Base-by-base conservation (phyloP, 2,329 filamentous ascomycete species). In the Nannizziopsis arthrosporioides region DNA sequence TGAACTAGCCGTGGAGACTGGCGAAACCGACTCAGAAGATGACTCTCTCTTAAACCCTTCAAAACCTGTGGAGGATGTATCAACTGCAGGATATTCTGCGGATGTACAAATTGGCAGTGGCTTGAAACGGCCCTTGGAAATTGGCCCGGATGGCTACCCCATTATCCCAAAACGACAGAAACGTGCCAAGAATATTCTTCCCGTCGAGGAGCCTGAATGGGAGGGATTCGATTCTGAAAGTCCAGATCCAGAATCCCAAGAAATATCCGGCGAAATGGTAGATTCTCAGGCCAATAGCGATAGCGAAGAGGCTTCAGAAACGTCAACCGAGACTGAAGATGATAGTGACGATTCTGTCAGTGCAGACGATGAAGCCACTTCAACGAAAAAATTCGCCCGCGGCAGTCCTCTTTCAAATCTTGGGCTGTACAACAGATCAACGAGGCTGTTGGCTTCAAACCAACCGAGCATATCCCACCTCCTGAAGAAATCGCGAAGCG, bases 351-450 rank as follows among this genome's bases (percentile, higher is more conserved):
- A 55, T 2, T 55, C 60, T 1, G 53, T 54, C 1, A 53, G 53
- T 3, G 52, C 56, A 14, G 56, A 57, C 5, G 57, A 58, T 3
- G 55, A 58, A 3, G 52, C 55, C 7, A 53, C 48, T 15, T 47
- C 54, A 11, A 48, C 48, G n/a, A 41, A 10, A 17, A 50, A 52
- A 51, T 62, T 55, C 49, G 63, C 55, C 63, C 68, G 34, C 61
- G 68, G 47, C 61, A 66, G 37, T 82, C 79, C 1, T 87, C 86
- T 0, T 98, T 98, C 73, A 96, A 96, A 64, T 77, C 83, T 2
- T 98, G 92, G 92, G 92, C 92, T 15, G 80, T 82, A 27, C 80
- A 85, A 57, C 84, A 92, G 65, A 78, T 89, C 49, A 94, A 95
- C 58, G 78, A 90, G 57, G 83, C 85, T 3, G 71, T 93, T 30